A percentile compares a stretch with the other conserved stretches of the same genome.
Conservation (phyloP, 257 asterid genomes). For the Echium plantagineum region DNA sequence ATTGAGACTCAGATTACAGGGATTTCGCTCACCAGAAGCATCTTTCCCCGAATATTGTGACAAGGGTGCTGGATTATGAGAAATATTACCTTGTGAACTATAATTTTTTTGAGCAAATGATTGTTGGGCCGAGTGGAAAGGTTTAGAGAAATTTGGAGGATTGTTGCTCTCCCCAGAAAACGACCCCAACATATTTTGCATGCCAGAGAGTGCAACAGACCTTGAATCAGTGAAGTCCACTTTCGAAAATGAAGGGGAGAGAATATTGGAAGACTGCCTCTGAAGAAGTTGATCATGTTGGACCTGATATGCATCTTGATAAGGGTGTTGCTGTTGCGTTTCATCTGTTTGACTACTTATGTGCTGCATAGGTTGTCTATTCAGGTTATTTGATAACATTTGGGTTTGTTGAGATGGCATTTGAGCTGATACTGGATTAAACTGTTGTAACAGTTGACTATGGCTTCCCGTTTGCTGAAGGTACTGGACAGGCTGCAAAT, state of each 20-base stretch:
- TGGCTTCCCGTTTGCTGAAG: constrained; percentile 49
- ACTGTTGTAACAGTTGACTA: constrained; percentile 33
- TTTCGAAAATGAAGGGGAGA: constrained; percentile 61
- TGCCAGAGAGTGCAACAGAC: constrained; percentile 33
- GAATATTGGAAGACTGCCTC: constrained; percentile 51
- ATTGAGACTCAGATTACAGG: constrained; percentile 43
- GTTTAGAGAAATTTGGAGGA: constrained; percentile 44
- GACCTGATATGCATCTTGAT: constrained; percentile 46
- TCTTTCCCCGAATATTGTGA: constrained; percentile 54
- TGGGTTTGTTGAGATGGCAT: constrained; percentile 57
- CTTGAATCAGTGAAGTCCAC: constrained; percentile 40
- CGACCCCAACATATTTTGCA: constrained; percentile 69
- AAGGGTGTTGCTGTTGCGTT: constrained; percentile 36
- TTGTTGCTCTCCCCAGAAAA: constrained; percentile 57
- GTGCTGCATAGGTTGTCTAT: constrained; percentile 42
- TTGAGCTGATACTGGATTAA: constrained; percentile 42
- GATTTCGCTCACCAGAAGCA: constrained; percentile 44
- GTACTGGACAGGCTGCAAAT: constrained; percentile 64
- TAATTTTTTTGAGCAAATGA: constrained; percentile 54
- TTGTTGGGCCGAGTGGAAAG: constrained; percentile 54
- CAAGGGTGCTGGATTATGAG: constrained; percentile 35
- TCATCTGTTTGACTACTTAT: constrained; percentile 36
- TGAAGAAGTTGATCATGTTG: constrained; percentile 56
- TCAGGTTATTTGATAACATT: constrained; percentile 50
- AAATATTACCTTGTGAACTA: constrained; percentile 28